Conservation (phyloP, 1,284 basidiomycete genomes). For the Melampsora americana region DNA sequence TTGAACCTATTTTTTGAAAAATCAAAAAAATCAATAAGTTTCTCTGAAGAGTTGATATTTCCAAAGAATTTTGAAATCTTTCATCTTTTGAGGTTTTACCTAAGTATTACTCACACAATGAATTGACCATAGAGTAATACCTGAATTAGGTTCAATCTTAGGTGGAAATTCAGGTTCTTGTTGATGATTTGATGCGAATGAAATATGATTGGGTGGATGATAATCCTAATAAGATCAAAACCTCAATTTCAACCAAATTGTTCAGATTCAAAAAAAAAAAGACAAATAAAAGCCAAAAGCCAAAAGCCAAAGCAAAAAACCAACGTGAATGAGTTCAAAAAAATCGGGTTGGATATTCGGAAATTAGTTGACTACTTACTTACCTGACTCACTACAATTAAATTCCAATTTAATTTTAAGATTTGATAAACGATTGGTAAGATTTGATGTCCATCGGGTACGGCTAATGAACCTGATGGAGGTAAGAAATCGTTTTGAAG, state of each 20-base stretch:
- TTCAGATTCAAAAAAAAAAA: neutral
- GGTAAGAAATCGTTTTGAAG: constrained; percentile 68
- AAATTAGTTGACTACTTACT: too few species aligned
- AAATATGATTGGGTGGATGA: constrained; percentile 64
- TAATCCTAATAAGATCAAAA: constrained; percentile 51
- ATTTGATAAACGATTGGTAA: constrained; percentile 59
- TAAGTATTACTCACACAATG: constrained; percentile 61
- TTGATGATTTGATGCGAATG: constrained; percentile 60
- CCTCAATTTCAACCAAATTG: too few species aligned
- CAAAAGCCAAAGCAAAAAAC: constrained; percentile 47
- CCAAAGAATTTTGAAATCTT: too few species aligned
- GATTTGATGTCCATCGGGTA: constrained; percentile 58
- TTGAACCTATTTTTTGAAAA: constrained; percentile 14
- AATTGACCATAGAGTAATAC: constrained; percentile 62
- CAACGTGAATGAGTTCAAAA: too few species aligned
- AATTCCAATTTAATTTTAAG: constrained; percentile 59
- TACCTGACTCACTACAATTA: constrained; percentile 60
- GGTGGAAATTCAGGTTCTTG: constrained; percentile 57
- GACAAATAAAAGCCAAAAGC: neutral
- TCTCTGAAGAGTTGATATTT: too few species aligned
- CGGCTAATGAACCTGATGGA: constrained; percentile 62
- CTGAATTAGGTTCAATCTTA: constrained; percentile 52
- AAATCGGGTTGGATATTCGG: too few species aligned
- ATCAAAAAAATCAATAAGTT: too few species aligned
- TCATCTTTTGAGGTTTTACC: too few species aligned